Conservation (phyloP, 164 flowering plant species). For the Euptelea pleiosperma region DNA sequence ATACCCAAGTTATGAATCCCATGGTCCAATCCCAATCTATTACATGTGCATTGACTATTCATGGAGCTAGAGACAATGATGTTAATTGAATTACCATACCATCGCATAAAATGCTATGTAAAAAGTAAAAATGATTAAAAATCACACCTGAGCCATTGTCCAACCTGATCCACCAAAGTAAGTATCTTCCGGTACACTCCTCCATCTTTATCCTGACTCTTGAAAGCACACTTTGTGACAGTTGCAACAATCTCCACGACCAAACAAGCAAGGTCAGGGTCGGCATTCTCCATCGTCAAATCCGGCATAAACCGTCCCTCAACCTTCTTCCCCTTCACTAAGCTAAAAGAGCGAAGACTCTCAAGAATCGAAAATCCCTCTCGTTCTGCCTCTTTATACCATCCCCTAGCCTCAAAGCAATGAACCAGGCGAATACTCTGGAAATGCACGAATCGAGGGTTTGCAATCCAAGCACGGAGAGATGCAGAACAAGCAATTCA, state of each 20-base stretch:
- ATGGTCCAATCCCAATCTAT: too few relatives aligned
- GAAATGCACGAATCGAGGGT: conserved; percentile 38
- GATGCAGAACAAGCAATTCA: conserved; percentile 23
- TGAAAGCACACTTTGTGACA: conserved; percentile 43
- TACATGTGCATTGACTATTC: too few relatives aligned
- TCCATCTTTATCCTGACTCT: conserved; percentile 40
- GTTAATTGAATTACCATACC: neutral
- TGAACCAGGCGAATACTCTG: conserved; percentile 53
- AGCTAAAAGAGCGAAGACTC: conserved; percentile 28
- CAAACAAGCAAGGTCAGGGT: conserved; percentile 44
- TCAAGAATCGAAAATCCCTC: conserved; percentile 52
- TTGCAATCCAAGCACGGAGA: conserved; percentile 49
- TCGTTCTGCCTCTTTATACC: conserved; percentile 39
- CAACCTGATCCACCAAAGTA: conserved; percentile 47
- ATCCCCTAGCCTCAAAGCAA: conserved; percentile 48
- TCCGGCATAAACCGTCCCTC: conserved; percentile 34
- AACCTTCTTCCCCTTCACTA: conserved; percentile 13
- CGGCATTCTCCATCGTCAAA: conserved; percentile 23
- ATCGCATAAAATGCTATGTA: neutral
- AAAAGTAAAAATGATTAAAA: too few relatives aligned
- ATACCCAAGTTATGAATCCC: too few relatives aligned
- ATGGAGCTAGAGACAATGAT: too few relatives aligned
- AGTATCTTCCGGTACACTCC: conserved; percentile 42
- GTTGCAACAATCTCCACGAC: conserved; percentile 52
- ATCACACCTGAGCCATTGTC: conserved; percentile 72